A percentile compares a stretch with the other conserved stretches of the same genome.
Conservation (phyloP, 805 yeast genomes). For the Wickerhamomyces mucosus region DNA sequence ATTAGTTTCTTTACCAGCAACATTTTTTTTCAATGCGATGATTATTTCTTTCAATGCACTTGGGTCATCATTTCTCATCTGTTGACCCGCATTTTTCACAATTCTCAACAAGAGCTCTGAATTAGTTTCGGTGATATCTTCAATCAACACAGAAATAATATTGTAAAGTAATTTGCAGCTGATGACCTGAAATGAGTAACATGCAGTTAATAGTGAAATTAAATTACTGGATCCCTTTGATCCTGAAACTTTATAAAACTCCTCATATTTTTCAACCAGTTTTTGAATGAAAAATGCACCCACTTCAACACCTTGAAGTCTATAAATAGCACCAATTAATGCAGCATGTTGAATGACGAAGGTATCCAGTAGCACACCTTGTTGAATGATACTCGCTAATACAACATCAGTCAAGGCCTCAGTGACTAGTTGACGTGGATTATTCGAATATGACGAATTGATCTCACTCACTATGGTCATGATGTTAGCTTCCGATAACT, state of each 20-base stretch:
- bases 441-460: conserved; percentile 46
- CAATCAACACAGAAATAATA: conserved; percentile 44
- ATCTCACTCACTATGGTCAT: conserved; percentile 61
- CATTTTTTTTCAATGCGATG: conserved; percentile 35
- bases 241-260: conserved; percentile 26
- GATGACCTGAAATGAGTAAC: conserved; percentile 70
- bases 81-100: conserved; percentile 69
- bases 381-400: conserved; percentile 53
- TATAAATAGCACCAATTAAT: conserved; percentile 62
- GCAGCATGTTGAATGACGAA: conserved; percentile 76
- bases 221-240: conserved; percentile 53
- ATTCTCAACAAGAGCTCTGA: conserved; percentile 72
- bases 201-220: conserved; percentile 63
- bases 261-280: conserved; percentile 61
- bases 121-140: conserved; percentile 53
- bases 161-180: conserved; percentile 73
- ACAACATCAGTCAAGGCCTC: conserved; percentile 56
- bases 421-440: conserved; percentile 76
- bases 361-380: conserved; percentile 63
- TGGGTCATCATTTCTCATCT: conserved; percentile 87
- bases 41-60: conserved; percentile 74
- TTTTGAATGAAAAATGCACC: conserved; percentile 82
- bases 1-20: conserved; percentile 28
- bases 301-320: conserved; percentile 75
- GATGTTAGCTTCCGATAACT: conserved; percentile 81